Evolutionary conservation across 257 asterid species (phyloP), one percentile per base, ranked within the genome.

Genomic region (Galeopsis tetrahit): DNA sequence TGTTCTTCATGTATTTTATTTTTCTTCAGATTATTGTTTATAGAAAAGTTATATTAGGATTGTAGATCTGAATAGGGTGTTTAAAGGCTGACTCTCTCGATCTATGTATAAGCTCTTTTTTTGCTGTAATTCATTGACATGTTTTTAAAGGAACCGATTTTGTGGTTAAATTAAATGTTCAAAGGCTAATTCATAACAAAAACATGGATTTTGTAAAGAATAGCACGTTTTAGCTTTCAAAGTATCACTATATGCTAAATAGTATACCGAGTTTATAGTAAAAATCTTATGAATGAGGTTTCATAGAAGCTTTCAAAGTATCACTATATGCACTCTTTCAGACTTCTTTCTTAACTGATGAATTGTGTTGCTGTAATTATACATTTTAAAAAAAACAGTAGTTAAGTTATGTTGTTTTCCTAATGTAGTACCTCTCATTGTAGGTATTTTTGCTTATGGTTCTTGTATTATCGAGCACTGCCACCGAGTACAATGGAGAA

Each of bases 401-500:
- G 21, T 40, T 15, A 40, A 38, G 28, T 10, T 31, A 43, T 32
- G 42, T 13, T 1, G 14, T 38, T 80, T 70, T 60, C 7, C 36
- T 68, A 73, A 31, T 42, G 15, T 43, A 59, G 10, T 40, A 46
- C 62, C 28, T 68, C 69, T 9, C 33, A 10, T 52, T 66, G 84
- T 58, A 93, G 98, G 87, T 82, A 63, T 71, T 86, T 57, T 69
- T 89, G 72, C 78, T 89, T 65, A 73, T 87, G 83, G 79, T 91
- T 75, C 68, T 93, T 71, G 86, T 65, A 43, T 61, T 65, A 43
- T 61, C 66, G 15, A 66, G 79, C 70, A 69, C 39, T 36, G 82
- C 68, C 4, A 17, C 79, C 68, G 86, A 77, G 57, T 75, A 67
- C 72, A 69, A 80, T 7, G 96, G 90, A 72, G 94, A 81, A 59